phyloP scores from a whole-genome alignment of 2,329 filamentous ascomycete species.

The Talaromyces amestolkiae region DNA sequence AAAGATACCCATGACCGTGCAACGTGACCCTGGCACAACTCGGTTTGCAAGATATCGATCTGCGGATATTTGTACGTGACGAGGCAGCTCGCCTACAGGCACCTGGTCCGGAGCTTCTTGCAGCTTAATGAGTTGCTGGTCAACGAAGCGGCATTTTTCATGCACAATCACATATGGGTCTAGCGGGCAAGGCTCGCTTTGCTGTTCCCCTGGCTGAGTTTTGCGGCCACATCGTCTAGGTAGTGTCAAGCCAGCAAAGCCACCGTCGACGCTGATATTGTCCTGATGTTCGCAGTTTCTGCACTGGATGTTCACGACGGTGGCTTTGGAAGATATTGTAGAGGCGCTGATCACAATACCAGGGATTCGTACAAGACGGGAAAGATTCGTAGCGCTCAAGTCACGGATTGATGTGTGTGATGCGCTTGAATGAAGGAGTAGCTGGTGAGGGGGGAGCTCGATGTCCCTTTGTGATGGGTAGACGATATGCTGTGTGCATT shows the following conservation, averaged over 20 bases:
- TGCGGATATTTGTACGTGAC: constrained; percentile 94
- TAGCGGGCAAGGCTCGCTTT: constrained; percentile 73
- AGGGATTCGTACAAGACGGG: constrained; percentile 90
- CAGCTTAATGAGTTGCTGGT: constrained; percentile 96
- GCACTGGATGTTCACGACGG: constrained; percentile 80
- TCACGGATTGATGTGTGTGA: constrained; percentile 91
- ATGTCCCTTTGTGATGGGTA: constrained; percentile 70
- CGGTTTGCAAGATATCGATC: constrained; percentile 93
- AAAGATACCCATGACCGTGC: constrained; percentile 94
- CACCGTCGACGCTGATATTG: constrained; percentile 71
- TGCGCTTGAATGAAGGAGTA: constrained; percentile 89
- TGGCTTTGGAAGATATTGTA: constrained; percentile 94
- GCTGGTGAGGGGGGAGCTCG: constrained; percentile 83
- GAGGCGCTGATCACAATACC: constrained; percentile 97
- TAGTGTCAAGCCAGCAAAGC: constrained; percentile 82
- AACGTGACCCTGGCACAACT: constrained; percentile 90
- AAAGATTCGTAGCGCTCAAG: constrained; percentile 87
- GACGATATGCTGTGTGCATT: constrained; percentile 89
- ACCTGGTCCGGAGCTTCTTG: constrained; percentile 98
- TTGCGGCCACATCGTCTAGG: constrained; percentile 72
- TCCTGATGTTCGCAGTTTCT: constrained; percentile 75
- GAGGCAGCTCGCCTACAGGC: constrained; percentile 89
- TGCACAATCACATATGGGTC: constrained; percentile 96
- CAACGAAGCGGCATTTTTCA: constrained; percentile 90
- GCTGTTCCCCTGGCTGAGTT: constrained; percentile 61